Conservation (phyloP, 805 yeast species). For the Candida koratica region DNA sequence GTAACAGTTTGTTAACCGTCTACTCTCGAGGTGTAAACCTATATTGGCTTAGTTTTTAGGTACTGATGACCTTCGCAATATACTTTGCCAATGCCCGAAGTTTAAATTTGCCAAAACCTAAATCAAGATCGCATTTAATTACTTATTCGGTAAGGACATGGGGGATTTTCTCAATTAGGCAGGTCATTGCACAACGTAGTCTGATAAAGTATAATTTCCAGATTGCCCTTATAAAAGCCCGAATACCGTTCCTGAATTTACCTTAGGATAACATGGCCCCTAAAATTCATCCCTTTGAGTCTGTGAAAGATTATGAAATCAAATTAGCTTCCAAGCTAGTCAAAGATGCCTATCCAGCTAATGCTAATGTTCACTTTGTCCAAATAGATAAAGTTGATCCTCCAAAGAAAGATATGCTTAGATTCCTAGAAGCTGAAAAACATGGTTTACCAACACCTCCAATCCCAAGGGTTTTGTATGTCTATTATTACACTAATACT, state of each 20-base stretch:
- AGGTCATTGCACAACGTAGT: constrained; percentile 1
- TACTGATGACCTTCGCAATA: too few relatives aligned
- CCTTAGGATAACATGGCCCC: constrained; percentile 2
- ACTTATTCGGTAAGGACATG: not conserved
- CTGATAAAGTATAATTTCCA: not conserved
- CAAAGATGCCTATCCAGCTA: constrained; percentile 53
- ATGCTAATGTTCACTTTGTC: constrained; percentile 55
- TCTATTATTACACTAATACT: constrained; percentile 59
- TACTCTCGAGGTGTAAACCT: too few relatives aligned
- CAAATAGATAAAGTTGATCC: constrained; percentile 73
- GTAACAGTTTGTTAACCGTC: too few relatives aligned
- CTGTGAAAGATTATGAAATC: constrained; percentile 56
- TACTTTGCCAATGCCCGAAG: too few relatives aligned
- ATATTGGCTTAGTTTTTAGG: too few relatives aligned
- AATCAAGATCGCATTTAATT: constrained; percentile 4
- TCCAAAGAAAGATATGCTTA: constrained; percentile 68
- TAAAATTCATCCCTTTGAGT: constrained; percentile 52
- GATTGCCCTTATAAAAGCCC: not conserved
- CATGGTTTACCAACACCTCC: constrained; percentile 43
- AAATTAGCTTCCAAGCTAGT: constrained; percentile 54
- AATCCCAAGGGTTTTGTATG: constrained; percentile 67
- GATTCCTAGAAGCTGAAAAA: constrained; percentile 64
- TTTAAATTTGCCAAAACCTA: too few relatives aligned
- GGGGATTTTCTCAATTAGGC: constrained; percentile 3
- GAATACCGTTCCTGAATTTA: not conserved